A percentile compares a stretch with the other conserved stretches of the same genome.
Conservation (phyloP, 2,329 filamentous ascomycete genomes). For the Raffaelea deltoideospora region DNA sequence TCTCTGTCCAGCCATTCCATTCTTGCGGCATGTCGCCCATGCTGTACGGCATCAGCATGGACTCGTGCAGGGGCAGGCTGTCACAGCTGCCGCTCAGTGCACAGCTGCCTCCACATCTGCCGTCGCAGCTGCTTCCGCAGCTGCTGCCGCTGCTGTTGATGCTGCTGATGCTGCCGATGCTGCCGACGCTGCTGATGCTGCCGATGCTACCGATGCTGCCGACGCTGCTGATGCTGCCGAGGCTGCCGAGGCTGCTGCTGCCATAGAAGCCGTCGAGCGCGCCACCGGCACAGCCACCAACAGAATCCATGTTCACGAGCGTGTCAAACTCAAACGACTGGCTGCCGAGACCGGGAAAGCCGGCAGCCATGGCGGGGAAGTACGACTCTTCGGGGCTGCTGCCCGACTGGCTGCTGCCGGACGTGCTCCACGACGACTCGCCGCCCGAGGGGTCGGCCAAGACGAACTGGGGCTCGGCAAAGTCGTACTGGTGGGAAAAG, state of each 20-base stretch:
- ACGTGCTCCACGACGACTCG: not conserved
- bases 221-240: no score
- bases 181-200: no score
- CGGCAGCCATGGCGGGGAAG: not conserved
- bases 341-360: not conserved
- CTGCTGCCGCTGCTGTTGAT: no score
- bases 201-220: no score
- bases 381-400: conserved; percentile 7
- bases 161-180: no score
- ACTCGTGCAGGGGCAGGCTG: not conserved
- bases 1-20: conserved; percentile 5
- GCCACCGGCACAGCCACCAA: no score
- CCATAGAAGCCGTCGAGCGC: not conserved
- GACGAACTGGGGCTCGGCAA: not conserved
- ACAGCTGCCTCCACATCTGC: no score
- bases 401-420: conserved; percentile 3
- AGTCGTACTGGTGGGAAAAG: not conserved
- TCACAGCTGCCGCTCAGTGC: no score
- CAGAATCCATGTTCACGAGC: no score
- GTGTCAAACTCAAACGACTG: no score
- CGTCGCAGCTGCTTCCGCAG: no score
- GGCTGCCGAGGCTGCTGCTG: not conserved
- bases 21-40: conserved; percentile 4
- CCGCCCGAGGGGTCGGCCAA: not conserved
- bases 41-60: conserved; percentile 5